A percentile compares a stretch with the other conserved stretches of the same genome.
These are phyloP conservation scores for Adansonia madagascariensis DNA, from an alignment of 441 rosid genomes.

Conservation along the genomic window DNA sequence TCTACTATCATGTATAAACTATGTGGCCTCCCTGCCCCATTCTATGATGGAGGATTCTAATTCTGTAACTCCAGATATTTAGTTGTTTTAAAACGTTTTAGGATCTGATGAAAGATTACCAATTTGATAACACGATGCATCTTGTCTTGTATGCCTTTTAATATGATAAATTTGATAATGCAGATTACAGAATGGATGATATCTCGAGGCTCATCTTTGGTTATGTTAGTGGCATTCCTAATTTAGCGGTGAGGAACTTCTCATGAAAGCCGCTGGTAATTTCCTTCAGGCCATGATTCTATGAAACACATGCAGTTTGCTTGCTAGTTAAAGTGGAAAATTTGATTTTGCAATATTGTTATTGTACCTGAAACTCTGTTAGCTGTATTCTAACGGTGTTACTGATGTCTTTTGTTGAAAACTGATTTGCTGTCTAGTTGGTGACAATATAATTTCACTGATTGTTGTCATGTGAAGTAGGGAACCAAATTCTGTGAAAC, in stretches of 20 bases:
- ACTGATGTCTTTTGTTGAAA: conserved; percentile 8
- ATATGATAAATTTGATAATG: conserved; percentile 34
- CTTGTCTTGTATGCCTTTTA: conserved; percentile 27
- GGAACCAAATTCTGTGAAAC: not conserved
- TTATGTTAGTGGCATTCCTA: conserved; percentile 60
- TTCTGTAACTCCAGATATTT: conserved; percentile 4
- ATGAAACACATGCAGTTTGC: conserved; percentile 33
- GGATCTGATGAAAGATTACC: conserved; percentile 15
- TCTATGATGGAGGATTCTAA: conserved; percentile 10
- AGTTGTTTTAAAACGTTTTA: not conserved
- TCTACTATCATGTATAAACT: not conserved
- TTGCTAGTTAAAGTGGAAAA: not conserved
- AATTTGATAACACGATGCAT: not conserved
- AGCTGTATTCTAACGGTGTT: conserved; percentile 11
- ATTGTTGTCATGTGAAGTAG: not conserved
- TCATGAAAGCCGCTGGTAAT: conserved; percentile 49
- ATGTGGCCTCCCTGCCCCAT: not conserved
- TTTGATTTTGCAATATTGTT: not conserved
- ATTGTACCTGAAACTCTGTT: conserved; percentile 12
- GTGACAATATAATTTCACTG: conserved; percentile 9
- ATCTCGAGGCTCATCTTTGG: conserved; percentile 59
- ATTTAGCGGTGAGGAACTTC: conserved; percentile 81
- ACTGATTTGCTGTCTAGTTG: conserved; percentile 7
- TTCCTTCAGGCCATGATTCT: conserved; percentile 38
- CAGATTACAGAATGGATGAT: conserved; percentile 53